Conservation (phyloP, 2,329 filamentous ascomycete species). For the Fusarium continuum region DNA sequence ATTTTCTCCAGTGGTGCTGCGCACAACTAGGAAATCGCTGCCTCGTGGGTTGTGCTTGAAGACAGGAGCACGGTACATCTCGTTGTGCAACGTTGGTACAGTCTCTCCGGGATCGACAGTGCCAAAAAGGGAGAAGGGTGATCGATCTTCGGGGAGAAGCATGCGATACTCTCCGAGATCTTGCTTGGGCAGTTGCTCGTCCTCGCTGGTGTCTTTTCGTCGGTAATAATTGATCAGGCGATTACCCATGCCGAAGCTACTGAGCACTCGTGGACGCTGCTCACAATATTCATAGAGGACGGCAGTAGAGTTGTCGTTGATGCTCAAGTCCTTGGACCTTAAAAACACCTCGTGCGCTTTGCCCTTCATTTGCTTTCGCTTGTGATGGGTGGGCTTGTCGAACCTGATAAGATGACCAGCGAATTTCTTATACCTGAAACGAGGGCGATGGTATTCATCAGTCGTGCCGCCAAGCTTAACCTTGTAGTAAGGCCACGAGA, state of each 20-base stretch:
- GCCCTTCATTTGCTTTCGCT: constrained; percentile 84
- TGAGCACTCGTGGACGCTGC: constrained; percentile 88
- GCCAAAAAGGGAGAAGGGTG: constrained; percentile 94
- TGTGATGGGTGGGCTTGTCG: constrained; percentile 74
- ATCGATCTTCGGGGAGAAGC: constrained; percentile 91
- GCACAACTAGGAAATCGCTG: constrained; percentile 87
- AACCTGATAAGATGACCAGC: constrained; percentile 76
- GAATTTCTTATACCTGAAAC: constrained; percentile 75
- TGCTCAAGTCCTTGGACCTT: constrained; percentile 81
- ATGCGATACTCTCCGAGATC: constrained; percentile 91
- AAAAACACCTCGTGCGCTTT: constrained; percentile 82
- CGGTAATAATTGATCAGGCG: constrained; percentile 97
- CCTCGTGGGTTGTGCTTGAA: constrained; percentile 83
- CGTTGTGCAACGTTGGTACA: constrained; percentile 90
- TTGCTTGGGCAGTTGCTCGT: constrained; percentile 77
- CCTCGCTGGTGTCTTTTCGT: constrained; percentile 77
- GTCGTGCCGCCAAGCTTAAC: constrained; percentile 80
- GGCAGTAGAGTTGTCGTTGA: constrained; percentile 88
- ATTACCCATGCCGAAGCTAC: constrained; percentile 97
- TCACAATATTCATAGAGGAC: constrained; percentile 96
- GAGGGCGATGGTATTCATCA: constrained; percentile 84
- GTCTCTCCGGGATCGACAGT: constrained; percentile 91
- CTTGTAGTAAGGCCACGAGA: constrained; percentile 97
- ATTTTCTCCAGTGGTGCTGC: constrained; percentile 80
- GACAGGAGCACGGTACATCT: constrained; percentile 93